Evolutionary conservation across 2,329 filamentous ascomycete genomes (phyloP).

Genomic region (Fusarium sp.): DNA sequence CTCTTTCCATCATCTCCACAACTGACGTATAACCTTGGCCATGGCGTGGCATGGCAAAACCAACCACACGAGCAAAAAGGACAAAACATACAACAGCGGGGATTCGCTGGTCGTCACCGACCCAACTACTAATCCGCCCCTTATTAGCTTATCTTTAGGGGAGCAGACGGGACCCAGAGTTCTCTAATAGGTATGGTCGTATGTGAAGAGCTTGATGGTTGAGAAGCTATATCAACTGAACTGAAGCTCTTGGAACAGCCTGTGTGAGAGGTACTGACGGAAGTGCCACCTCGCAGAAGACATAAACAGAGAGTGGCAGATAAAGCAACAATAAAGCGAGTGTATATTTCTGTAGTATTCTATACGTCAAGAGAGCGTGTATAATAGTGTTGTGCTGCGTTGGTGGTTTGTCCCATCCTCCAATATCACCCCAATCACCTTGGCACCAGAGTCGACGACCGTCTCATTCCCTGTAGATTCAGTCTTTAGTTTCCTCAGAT

Average conservation of each 20-base stretch:
- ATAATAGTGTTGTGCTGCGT: too few relatives aligned
- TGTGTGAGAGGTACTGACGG: background rate
- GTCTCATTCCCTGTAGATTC: too few relatives aligned
- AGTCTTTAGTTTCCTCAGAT: too few relatives aligned
- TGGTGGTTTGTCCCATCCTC: too few relatives aligned
- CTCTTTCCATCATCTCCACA: background rate
- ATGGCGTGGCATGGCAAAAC: background rate
- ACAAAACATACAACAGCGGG: conserved; percentile 19
- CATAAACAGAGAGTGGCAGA: too few relatives aligned
- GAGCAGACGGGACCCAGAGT: conserved; percentile 5
- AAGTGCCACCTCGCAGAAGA: background rate
- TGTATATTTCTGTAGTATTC: too few relatives aligned
- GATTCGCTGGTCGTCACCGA: conserved; percentile 9
- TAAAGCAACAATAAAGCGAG: too few relatives aligned
- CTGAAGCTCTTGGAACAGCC: background rate
- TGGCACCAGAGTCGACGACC: too few relatives aligned
- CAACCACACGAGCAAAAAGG: background rate
- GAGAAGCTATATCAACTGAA: background rate
- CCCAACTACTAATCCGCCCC: conserved; percentile 18
- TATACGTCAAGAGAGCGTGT: too few relatives aligned
- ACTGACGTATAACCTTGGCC: too few relatives aligned
- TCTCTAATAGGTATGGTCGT: conserved; percentile 1
- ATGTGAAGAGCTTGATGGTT: background rate
- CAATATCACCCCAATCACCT: too few relatives aligned
- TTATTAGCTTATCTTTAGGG: conserved; percentile 8